Base-by-base conservation (phyloP, 768 basidiomycete species). In the Leccinum ochraceum region DNA sequence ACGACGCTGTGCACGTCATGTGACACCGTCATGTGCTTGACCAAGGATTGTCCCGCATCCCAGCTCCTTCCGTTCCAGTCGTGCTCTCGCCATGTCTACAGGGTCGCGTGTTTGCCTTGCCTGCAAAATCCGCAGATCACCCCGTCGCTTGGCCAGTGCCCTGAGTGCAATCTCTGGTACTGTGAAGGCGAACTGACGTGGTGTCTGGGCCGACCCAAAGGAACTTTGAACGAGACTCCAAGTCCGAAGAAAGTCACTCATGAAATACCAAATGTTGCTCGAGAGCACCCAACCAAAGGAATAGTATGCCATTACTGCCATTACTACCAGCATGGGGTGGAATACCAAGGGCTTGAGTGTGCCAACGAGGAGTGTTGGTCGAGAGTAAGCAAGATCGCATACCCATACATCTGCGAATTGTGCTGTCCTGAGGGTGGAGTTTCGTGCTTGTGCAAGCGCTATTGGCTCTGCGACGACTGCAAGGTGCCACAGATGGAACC, bases 391-490 rank as follows among this genome's bases (percentile, higher is more conserved):
- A 9, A n/a, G 39, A 42, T 42, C 17, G 39, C 8, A 42, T 42
- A 42, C 9, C 8, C 17, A 17, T 9, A 4, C 39, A 42, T 42
- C 39, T 42, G 39, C 13, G 17, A 42, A n/a, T 14, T n/a, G 39
- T 42, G 39, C 37, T 58, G 62, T 36, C 60, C 68, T 0, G 58
- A 28, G 14, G 67, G 60, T 3, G 69, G 70, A 9, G 55, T 71
- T 36, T 57, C 63, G 63, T 70, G 69, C 50, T 49, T 49, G 2
- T 71, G 70, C 62, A 50, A 61, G 42, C 54, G 54, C 22, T 61
- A 57, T 53, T 67, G 70, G 69, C 44, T 62, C 11, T 71, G 69
- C 55, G 68, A 71, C 36, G 66, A 69, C 53, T 71, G 70, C 62
- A 57, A 53, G 52, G 13, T 50, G 2, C 57, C 60, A 32, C 16